Base-by-base conservation (phyloP, 176 grass and related monocot species). In the Lolium perenne region DNA sequence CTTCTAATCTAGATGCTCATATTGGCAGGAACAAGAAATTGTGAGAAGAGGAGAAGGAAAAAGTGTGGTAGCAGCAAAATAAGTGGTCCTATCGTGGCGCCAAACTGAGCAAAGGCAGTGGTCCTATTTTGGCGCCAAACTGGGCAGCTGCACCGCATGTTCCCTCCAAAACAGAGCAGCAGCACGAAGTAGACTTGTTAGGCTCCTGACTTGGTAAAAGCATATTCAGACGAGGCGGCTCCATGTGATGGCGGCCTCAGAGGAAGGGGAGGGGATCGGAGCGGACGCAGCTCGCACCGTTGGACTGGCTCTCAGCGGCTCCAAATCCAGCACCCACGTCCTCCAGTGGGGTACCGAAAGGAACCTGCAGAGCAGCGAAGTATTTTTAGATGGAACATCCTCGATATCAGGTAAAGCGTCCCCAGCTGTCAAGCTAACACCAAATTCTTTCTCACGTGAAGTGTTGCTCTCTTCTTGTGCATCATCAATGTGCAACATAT, bases 321-420 rank as follows among this genome's bases (percentile, higher is more conserved):
- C 47, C 26, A 48, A 50, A 49, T 71, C 51, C 78, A 58, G 17
- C 0, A 69, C 69, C 79, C 14, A 40, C 18, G 41, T 18, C 46
- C 14, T 57, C 68, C 13, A 46, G 58, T 50, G 16, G 38, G 18
- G 14, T 45, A 59, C 35, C 77, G 50, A 79, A 29, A 40, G 68
- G 10, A 17, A 73, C 77, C 46, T 22, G 38, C 3, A 69, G 9
- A 74, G 54, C 53, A 72, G 48, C 35, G 62, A 77, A 61, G 13
- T 32, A 54, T 62, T 82, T 78, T 63, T 62, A 55, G 55, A 58
- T 3, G 55, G 8, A 9, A 26, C 45, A 23, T 89, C 82, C 53
- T n/a, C 22, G 58, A 69, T 32, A 38, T 89, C 59, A 85, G 87
- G 82, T 89, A 85, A 25, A 55, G 58, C 58, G 7, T 10, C 58